Conservation (phyloP, 2,329 filamentous ascomycete genomes). For the Dactylellina sp. region DNA sequence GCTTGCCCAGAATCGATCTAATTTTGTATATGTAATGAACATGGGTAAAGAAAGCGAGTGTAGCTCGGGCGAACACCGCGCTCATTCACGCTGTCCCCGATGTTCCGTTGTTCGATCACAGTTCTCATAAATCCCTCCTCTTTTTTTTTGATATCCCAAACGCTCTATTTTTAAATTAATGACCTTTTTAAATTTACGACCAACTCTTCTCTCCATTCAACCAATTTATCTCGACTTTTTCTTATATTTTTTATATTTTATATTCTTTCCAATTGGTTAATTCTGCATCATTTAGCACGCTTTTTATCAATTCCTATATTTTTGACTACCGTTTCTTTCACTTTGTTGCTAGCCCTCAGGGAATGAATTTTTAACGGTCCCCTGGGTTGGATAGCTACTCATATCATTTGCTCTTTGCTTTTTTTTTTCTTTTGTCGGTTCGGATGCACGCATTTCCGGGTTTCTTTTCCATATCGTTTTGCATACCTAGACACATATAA, state of each 20-base stretch:
- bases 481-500: too few relatives aligned
- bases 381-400: too few relatives aligned
- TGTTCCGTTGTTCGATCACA: conserved; percentile 44
- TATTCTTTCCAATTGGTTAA: not conserved
- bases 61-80: conserved; percentile 31
- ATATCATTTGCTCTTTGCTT: too few relatives aligned
- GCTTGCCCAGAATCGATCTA: conserved; percentile 41
- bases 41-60: conserved; percentile 47
- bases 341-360: too few relatives aligned
- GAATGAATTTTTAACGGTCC: too few relatives aligned
- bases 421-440: too few relatives aligned
- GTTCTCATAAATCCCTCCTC: conserved; percentile 18
- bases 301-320: not conserved
- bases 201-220: not conserved
- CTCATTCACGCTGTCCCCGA: conserved; percentile 28
- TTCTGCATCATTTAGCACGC: not conserved
- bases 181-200: not conserved
- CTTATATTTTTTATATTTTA: not conserved
- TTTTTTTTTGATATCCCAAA: not conserved
- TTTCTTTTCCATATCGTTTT: too few relatives aligned
- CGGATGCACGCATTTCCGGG: too few relatives aligned
- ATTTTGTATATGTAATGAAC: conserved; percentile 51
- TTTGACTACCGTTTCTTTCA: not conserved
- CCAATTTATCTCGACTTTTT: not conserved
- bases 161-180: not conserved